These are phyloP conservation scores for Candida sakaeoensis DNA, from an alignment of 805 yeast genomes.

Conservation along the genomic window DNA sequence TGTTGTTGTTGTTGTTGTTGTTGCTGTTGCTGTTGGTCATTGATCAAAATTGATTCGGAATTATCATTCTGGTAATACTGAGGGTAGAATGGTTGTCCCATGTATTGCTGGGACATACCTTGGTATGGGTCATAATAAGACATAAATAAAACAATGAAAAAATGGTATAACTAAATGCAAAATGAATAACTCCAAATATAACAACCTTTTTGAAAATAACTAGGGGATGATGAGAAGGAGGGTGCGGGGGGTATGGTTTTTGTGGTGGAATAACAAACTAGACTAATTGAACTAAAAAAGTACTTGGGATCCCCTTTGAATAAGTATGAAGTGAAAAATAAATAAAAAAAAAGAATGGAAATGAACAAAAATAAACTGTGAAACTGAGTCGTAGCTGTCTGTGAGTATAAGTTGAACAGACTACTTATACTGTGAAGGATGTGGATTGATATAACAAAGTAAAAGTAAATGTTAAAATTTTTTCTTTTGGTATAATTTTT, in stretches of 20 bases:
- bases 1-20: constrained; percentile 11
- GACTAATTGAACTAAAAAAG: constrained; percentile 2
- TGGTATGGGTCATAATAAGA: constrained; percentile 42
- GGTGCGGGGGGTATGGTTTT: too few relatives aligned
- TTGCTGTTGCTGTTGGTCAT: constrained; percentile 1
- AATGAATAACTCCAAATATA: background rate
- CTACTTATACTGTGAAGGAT: background rate
- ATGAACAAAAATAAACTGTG: background rate
- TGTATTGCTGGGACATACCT: constrained; percentile 35
- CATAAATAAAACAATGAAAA: constrained; percentile 19
- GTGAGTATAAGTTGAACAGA: background rate
- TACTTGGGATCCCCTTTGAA: constrained; percentile 3
- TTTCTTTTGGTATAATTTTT: constrained; percentile 2
- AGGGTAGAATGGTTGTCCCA: constrained; percentile 32
- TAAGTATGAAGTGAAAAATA: constrained; percentile 6
- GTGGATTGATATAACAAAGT: background rate
- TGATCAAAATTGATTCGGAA: background rate
- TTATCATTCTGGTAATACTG: constrained; percentile 22
- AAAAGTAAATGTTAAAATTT: background rate
- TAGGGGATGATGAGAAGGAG: background rate
- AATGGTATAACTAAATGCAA: constrained; percentile 1
- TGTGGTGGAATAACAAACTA: background rate
- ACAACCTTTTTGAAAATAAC: background rate
- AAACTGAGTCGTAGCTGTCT: background rate
- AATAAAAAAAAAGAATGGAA: background rate